Base-by-base conservation (phyloP, 768 basidiomycete species). In the Termitomyces sp. region DNA sequence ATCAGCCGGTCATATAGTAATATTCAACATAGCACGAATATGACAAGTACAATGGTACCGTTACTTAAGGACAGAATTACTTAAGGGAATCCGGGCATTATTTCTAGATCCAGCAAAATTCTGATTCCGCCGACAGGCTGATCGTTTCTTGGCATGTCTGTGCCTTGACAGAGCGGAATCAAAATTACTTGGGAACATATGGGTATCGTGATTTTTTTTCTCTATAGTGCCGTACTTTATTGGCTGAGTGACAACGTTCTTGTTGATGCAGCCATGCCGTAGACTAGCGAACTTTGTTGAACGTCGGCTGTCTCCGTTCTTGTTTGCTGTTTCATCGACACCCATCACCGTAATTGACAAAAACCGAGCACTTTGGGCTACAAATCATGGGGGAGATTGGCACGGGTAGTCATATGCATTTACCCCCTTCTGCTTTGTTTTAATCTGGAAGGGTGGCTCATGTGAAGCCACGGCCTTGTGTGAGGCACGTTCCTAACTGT, bases 221-320 rank as follows among this genome's bases (percentile, higher is more conserved):
- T 10, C 41, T n/a, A n/a, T n/a, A 27, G 14, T 27, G 23, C 17
- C 27, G 8, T 28, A n/a, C 17, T 28, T n/a, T 10, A 11, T 27
- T 27, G 50, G 35, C 25, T 51, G 50, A 16, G 37, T 39, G 40
- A 19, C 50, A 51, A 40, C 6, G 35, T n/a, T 39, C n/a, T 17
- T 40, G 12, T 51, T 27, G 34, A 51, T 51, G 35, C 10, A n/a
- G n/a, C 27, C 8, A 46, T n/a, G 37, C 34, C 35, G 39, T 25
- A n/a, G 40, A 19, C 28, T 30, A 43, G 32, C 23, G 23, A 45
- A 47, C 52, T 19, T 57, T 39, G 41, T 42, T 30, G 28, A 35
- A 44, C 50, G 21, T 58, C 57, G 57, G 52, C 52, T 58, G 54
- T 55, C 53, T 40, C 54, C 54, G 52, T 47, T 17, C 35, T 44